Evolutionary conservation across 2,329 filamentous ascomycete species (phyloP).

Genomic region (Phaeosphaeria sp.): DNA sequence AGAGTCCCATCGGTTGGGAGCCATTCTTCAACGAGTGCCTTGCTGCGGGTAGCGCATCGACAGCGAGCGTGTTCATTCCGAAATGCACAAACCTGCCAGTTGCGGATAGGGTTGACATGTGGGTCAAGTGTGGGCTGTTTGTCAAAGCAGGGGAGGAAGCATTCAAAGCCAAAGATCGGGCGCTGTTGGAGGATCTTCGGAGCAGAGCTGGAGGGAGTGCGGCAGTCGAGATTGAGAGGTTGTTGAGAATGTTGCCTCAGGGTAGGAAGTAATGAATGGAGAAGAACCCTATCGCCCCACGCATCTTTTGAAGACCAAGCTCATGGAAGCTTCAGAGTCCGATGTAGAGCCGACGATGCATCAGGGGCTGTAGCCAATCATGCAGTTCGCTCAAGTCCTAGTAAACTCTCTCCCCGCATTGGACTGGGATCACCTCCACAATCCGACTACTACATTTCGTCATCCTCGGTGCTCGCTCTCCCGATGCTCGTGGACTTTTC

Average conservation of each 20-base stretch:
- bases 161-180: constrained; percentile 77
- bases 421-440: constrained; percentile 5
- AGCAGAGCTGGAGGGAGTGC: constrained; percentile 75
- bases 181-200: constrained; percentile 75
- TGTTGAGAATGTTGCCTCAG: constrained; percentile 62
- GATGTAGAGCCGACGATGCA: background rate
- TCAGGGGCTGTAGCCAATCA: background rate
- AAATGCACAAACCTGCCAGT: constrained; percentile 79
- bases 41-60: constrained; percentile 85
- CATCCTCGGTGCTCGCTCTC: constrained; percentile 12
- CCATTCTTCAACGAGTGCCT: constrained; percentile 92
- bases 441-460: constrained; percentile 4
- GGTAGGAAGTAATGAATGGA: constrained; percentile 14
- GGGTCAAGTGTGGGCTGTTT: constrained; percentile 91
- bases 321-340: background rate
- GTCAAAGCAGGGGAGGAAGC: constrained; percentile 92
- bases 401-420: constrained; percentile 17
- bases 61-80: constrained; percentile 83
- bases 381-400: background rate
- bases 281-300: background rate
- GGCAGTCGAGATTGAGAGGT: constrained; percentile 80
- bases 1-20: constrained; percentile 97
- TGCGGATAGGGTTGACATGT: constrained; percentile 84
- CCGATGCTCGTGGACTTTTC: constrained; percentile 1
- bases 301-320: background rate